Evolutionary conservation across 202 grass and related monocot genomes (phyloP), one percentile per base, ranked within the genome.

Genomic region (Brachypodium distachyon): DNA sequence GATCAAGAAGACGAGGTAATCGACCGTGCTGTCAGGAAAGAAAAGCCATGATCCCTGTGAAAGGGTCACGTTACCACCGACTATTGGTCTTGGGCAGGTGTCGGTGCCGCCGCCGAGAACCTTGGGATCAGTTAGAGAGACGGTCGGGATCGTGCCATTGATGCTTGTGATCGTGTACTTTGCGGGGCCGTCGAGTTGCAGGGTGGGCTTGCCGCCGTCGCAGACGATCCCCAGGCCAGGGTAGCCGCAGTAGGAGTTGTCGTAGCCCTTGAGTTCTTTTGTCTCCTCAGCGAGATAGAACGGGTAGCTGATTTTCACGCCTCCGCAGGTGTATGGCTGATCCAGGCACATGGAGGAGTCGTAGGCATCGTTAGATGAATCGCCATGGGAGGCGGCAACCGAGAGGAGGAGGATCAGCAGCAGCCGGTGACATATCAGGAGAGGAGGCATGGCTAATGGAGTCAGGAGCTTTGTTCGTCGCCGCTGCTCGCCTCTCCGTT

Each of bases 181-280:
- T 0, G 12, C 5, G 3, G 0, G 0, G 33, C 25, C 7, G 12
- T 4, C 7, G 50, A 64, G 8, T 6, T 17, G 18, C 28, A 90
- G 0, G 63, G 43, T 7, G 34, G 83, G 39, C 12, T 6, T 8
- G 17, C 4, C 3, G 7, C 3, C 1, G 3, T 86, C 14, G 60
- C 87, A 90, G 1, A 4, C 0, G 49, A 86, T 83, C 43, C 4
- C 53, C 34, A 89, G 36, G 41, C 62, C 79, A 9, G 76, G 90
- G 40, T 89, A 89, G 3, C 90, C 83, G 19, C 86, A 92, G 70
- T 46, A 77, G 0, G 61, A 77, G 4, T 19, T 0, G 16, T 0
- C 0, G 9, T 46, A 7, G 5, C 61, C 49, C 9, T 0, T 9
- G 36, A 54, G 0, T 2, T 1, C 34, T 2, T 5, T 4, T 1